Evolutionary conservation across 495 filamentous ascomycete genomes (phyloP), one percentile per base, ranked within the genome.

Genomic region (Aspergillus nanangensis): DNA sequence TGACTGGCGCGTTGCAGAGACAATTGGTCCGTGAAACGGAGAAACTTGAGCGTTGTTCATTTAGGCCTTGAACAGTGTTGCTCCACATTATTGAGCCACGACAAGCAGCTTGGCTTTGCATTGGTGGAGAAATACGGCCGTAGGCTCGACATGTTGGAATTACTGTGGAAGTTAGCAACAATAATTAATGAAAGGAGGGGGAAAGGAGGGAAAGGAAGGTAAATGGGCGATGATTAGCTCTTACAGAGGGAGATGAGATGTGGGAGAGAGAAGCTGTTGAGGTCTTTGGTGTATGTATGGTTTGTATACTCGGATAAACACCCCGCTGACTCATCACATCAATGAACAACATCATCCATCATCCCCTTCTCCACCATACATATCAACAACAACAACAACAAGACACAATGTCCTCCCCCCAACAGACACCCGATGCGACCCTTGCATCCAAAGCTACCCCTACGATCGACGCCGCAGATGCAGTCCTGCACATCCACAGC

Each of bases 401-500:
- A 10, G 50, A 14, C 36, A 46, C 31, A 9, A 4, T 9, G 5
- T 24, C 7, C 20, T 53, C 43, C 23, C 23, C 20, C 55, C 59
- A 37, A 50, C 25, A 29, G 7, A 5, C 25, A 29, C 42, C 45
- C 19, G 56, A 64, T 33, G 46, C 60, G 4, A 44, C 53, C 13
- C 58, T 63, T 42, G 47, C 54, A 25, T 22, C 46, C 41, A 48
- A 39, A 17, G 20, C 52, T 4, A 72, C 70, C 20, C 66, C 63
- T 8, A 61, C 41, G 57, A 64, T 72, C 50, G 33, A 53, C 23
- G 49, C 55, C 42, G 31, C 48, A 3, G 32, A 59, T 25, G 61
- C 70, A 39, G 48, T 57, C 46, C 44, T 67, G 32, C 53, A 60
- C 44, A 45, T 69, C 38, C 52, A 61, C 40, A 69, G 61, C 61